Evolutionary conservation across 768 basidiomycete genomes (phyloP).

Genomic region (Sporobolomyces roseus): DNA sequence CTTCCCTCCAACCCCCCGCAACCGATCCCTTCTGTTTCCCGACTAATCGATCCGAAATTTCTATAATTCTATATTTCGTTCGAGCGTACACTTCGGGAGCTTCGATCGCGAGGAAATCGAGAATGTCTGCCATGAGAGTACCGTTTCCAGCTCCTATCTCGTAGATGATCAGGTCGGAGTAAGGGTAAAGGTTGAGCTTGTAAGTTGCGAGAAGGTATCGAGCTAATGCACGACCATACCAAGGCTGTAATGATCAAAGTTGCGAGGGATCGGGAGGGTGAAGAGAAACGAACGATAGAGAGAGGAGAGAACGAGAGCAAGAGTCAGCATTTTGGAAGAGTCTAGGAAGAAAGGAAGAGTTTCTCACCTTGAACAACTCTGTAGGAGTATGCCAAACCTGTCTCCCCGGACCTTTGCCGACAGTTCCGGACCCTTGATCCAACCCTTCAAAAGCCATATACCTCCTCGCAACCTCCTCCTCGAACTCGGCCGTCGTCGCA

Average conservation of each 20-base stretch:
- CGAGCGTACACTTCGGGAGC: slow-evolving; percentile 88
- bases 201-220: slow-evolving; percentile 81
- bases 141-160: slow-evolving; percentile 98
- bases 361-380: slow-evolving; percentile 90
- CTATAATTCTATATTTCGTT: slow-evolving; percentile 88
- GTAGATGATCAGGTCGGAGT: slow-evolving; percentile 91
- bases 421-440: slow-evolving; percentile 39
- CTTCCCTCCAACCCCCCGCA: slow-evolving; percentile 31
- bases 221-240: slow-evolving; percentile 86
- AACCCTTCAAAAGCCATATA: slow-evolving; percentile 65
- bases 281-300: too few relatives aligned
- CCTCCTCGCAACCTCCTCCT: slow-evolving; percentile 69
- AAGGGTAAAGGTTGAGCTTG: slow-evolving; percentile 75
- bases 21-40: slow-evolving; percentile 57
- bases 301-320: neutral
- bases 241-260: slow-evolving; percentile 65
- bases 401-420: slow-evolving; percentile 64
- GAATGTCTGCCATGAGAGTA: slow-evolving; percentile 81
- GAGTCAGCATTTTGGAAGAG: neutral
- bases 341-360: slow-evolving; percentile 4
- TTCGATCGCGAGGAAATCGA: slow-evolving; percentile 72
- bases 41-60: slow-evolving; percentile 79
- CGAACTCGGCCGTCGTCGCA: slow-evolving; percentile 69
- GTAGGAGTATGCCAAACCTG: slow-evolving; percentile 99
- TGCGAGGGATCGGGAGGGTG: too few relatives aligned